Evolutionary conservation across 1,139 yeast genomes (phyloP).

Genomic region (Saccharomyces pastorianus): DNA sequence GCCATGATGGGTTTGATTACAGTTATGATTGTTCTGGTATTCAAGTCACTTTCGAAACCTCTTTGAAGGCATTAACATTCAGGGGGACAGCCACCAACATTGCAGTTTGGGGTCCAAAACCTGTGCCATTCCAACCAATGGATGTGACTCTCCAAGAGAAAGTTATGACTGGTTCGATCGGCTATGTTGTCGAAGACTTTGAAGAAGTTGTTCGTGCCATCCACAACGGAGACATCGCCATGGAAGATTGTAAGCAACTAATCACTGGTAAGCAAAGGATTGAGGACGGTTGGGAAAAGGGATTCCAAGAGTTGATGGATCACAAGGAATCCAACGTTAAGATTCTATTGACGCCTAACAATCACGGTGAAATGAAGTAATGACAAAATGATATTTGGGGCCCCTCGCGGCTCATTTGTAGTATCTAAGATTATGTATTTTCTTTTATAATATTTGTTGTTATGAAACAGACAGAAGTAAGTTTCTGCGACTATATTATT

Average conservation of each 20-base stretch:
- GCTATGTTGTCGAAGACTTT: constrained; percentile 42
- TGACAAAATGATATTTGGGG: not conserved
- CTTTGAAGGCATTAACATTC: constrained; percentile 36
- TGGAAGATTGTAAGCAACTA: constrained; percentile 35
- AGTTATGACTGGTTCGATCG: constrained; percentile 41
- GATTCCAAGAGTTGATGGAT: constrained; percentile 37
- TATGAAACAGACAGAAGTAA: not conserved
- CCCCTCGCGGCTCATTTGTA: not conserved
- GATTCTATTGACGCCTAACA: constrained; percentile 32
- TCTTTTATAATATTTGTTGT: not conserved
- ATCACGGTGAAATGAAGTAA: constrained; percentile 14
- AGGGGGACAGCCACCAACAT: constrained; percentile 46
- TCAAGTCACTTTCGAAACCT: constrained; percentile 38
- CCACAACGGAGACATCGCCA: constrained; percentile 35
- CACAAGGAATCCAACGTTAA: constrained; percentile 43
- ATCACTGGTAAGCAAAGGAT: constrained; percentile 39
- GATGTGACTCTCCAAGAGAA: constrained; percentile 40
- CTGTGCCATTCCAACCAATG: constrained; percentile 40
- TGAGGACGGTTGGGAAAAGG: constrained; percentile 39
- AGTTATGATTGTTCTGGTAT: constrained; percentile 47
- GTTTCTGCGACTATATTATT: not conserved
- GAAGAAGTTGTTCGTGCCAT: constrained; percentile 42
- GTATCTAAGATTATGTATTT: not conserved
- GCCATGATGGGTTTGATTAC: constrained; percentile 38
- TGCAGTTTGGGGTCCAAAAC: constrained; percentile 43